Evolutionary conservation across 208 protist genomes (phyloP), one percentile per base, ranked within the genome.

Genomic region (Wallacemonas sp.): DNA sequence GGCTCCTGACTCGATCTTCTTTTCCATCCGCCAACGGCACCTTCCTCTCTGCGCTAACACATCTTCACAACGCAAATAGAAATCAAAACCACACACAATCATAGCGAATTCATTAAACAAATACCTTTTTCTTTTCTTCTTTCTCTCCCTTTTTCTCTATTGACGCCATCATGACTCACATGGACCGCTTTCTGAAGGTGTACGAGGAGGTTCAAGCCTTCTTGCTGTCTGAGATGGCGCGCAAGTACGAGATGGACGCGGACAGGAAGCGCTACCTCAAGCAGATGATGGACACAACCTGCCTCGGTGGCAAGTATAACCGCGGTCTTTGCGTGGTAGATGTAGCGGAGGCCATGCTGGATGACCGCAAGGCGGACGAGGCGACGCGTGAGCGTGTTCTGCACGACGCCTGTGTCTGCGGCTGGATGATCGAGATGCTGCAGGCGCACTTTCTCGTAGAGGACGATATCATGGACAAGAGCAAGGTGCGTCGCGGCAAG

Each of bases 381-480:
- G 47, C 62, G n/a, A 66, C 83, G 19, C 46, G 79, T 17, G 56
- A 89, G 55, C 78, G 75, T 28, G 59, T 89, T 1, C 75, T 93
- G 44, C 86, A 94, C 70, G 84, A 97, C 65, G 92, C 97, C 26
- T 86, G 80, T 47, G 79, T 98, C 27, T 94, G 98, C 58, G 98
- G 97, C 31, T 98, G 96, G 93, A 91, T 86, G 79, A 79, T 97
- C 34, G 89, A 96, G 77, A 86, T 95, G 76, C 87, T 99, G 5
- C 98, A 99, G 86, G 95, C 97, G 0, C 96, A 96, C 77, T 98
- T 98, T 72, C 84, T 99, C 17, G 93, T 99, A 14, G 93, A 98
- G 62, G 98, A 99, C 76, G 98, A 99, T 71, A 94, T 99, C 61
- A 98, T 99, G 97, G 98, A 99, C 75, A 64, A 82, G 46, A 97